Evolutionary conservation across 176 grass and related monocot species (phyloP).

Genomic region (Ampelocalamus luodianensis): DNA sequence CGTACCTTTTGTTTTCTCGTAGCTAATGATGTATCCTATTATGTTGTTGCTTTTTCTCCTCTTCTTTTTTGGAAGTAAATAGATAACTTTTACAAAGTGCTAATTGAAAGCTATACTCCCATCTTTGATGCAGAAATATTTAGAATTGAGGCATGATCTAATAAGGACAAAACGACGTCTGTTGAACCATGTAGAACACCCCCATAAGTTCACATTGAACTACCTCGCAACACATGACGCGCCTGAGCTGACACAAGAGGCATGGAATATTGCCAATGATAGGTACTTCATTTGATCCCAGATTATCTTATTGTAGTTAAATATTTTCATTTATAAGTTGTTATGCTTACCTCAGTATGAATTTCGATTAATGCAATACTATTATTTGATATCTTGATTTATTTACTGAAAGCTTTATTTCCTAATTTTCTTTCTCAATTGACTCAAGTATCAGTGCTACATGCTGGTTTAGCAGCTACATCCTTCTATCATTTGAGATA

Average conservation of each 20-base stretch:
- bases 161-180: slow-evolving; percentile 79
- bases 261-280: too few species aligned
- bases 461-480: background rate
- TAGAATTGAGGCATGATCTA: slow-evolving; percentile 80
- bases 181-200: slow-evolving; percentile 89
- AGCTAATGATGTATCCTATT: background rate
- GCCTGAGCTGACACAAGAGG: slow-evolving; percentile 79
- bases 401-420: background rate
- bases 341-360: background rate
- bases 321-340: too few species aligned
- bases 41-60: background rate
- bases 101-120: slow-evolving; percentile 29
- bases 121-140: slow-evolving; percentile 67
- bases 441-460: background rate
- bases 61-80: background rate
- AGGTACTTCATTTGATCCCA: slow-evolving; percentile 29
- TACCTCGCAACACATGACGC: slow-evolving; percentile 80
- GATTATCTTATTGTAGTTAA: slow-evolving; percentile 6
- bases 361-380: background rate
- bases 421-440: background rate
- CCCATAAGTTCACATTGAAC: slow-evolving; percentile 93
- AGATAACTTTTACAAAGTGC: background rate
- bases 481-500: background rate
- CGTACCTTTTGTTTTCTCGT: background rate
- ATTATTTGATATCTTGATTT: background rate